Percentiles rank a stretch among this genome's conserved stretches.
These are phyloP conservation scores for Kernera saxatilis DNA, from an alignment of 345 rosid species.

Conservation along the genomic window DNA sequence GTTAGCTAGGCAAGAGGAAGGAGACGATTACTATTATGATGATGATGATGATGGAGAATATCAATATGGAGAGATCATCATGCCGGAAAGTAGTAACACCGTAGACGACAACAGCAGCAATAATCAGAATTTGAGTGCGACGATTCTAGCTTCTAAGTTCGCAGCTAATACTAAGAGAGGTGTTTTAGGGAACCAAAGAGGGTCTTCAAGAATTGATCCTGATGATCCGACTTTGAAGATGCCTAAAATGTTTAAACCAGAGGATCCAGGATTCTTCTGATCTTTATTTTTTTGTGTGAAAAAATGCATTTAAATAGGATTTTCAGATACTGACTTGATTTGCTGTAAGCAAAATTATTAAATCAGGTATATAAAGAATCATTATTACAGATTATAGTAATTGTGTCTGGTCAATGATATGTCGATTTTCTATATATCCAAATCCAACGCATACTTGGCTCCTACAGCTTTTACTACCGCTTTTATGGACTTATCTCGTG, in stretches of 20 bases:
- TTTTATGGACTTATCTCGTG: not conserved
- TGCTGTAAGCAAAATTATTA: not conserved
- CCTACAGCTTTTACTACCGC: not conserved
- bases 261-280: slow-evolving; percentile 63
- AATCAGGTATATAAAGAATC: not conserved
- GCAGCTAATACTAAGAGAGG: slow-evolving; percentile 58
- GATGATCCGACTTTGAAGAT: slow-evolving; percentile 57
- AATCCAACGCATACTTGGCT: not conserved
- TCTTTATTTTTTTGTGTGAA: not conserved
- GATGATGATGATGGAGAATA: slow-evolving; percentile 1
- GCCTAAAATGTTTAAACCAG: slow-evolving; percentile 85
- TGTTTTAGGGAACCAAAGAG: slow-evolving; percentile 33
- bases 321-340: not conserved
- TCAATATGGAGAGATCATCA: slow-evolving; percentile 1
- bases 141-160: slow-evolving; percentile 62
- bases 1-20: slow-evolving; percentile 56
- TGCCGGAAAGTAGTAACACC: slow-evolving; percentile 7
- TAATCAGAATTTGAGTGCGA: slow-evolving; percentile 45
- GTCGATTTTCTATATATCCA: not conserved
- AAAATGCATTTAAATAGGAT: not conserved
- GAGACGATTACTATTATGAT: slow-evolving; percentile 21
- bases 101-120: slow-evolving; percentile 13
- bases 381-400: not conserved
- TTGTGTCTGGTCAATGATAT: not conserved
- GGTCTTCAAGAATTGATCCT: slow-evolving; percentile 32